Conservation (phyloP, 2,329 filamentous ascomycete genomes). For the Exophiala sp. region DNA sequence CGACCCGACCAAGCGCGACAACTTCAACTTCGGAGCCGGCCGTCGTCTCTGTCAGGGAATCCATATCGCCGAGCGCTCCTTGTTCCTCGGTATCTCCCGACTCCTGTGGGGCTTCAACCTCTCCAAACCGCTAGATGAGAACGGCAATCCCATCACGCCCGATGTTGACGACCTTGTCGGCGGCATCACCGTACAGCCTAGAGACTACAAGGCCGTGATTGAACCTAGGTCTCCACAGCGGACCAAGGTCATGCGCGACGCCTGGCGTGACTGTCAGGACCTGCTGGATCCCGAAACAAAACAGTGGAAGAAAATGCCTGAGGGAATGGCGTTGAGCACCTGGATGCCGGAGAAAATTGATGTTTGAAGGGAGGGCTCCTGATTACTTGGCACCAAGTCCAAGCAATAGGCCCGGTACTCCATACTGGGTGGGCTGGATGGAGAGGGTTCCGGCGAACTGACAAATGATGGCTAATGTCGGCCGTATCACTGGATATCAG, state of each 20-base stretch:
- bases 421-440: too few relatives aligned
- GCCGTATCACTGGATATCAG: too few relatives aligned
- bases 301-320: conserved; percentile 31
- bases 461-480: too few relatives aligned
- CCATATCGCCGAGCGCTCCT: conserved; percentile 32
- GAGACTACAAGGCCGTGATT: too few relatives aligned
- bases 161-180: conserved; percentile 12
- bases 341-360: too few relatives aligned
- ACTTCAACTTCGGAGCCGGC: conserved; percentile 32
- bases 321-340: conserved; percentile 20
- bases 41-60: conserved; percentile 34
- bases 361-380: too few relatives aligned
- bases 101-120: conserved; percentile 33
- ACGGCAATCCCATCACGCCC: conserved; percentile 15
- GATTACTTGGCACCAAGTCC: too few relatives aligned
- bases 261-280: conserved; percentile 4
- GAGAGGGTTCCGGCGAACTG: too few relatives aligned
- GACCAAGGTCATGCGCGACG: conserved; percentile 1
- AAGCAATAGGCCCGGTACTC: too few relatives aligned
- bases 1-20: conserved; percentile 28
- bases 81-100: conserved; percentile 30
- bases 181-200: too few relatives aligned
- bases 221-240: conserved; percentile 9
- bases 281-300: conserved; percentile 29
- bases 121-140: conserved; percentile 14